Conservation (phyloP, 352 stramenopile species). For the Phytophthora chlamydospora region DNA sequence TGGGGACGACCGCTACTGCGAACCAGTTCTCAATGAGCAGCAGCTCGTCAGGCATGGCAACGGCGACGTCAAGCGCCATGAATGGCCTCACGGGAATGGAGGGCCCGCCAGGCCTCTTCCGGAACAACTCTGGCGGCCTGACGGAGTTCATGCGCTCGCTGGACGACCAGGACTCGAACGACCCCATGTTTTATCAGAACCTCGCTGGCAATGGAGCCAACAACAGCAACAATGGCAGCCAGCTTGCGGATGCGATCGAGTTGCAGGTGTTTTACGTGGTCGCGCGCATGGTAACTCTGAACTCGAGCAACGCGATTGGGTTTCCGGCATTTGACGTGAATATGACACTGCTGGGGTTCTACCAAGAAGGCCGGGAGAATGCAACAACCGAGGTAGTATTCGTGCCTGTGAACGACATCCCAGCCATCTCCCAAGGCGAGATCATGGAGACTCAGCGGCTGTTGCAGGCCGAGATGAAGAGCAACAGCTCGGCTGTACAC, state of each 20-base stretch:
- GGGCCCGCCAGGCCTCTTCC: conserved; percentile 69
- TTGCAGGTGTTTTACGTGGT: conserved; percentile 85
- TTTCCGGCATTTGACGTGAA: conserved; percentile 77
- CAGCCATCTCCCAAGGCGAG: conserved; percentile 72
- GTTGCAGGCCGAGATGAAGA: conserved; percentile 72
- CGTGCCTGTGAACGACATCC: conserved; percentile 76
- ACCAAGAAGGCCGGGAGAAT: conserved; percentile 77
- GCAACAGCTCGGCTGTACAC: conserved; percentile 73
- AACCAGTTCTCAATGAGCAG: conserved; percentile 69
- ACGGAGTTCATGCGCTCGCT: conserved; percentile 83
- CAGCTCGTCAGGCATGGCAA: conserved; percentile 35
- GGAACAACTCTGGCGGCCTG: conserved; percentile 75
- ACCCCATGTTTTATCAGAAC: conserved; percentile 74
- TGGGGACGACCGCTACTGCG: conserved; percentile 38
- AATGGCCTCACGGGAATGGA: conserved; percentile 67
- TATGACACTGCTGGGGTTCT: conserved; percentile 83
- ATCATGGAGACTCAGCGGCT: conserved; percentile 73
- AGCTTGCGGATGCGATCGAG: conserved; percentile 76
- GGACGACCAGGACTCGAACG: conserved; percentile 67
- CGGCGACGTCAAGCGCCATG: conserved; percentile 49
- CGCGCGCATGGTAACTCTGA: conserved; percentile 76
- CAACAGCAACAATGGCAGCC: conserved; percentile 38
- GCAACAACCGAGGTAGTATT: conserved; percentile 85
- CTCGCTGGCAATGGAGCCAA: conserved; percentile 35
- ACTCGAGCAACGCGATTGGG: conserved; percentile 71